Conservation (phyloP, 163 green algal genomes). For the Prototheca cutis region DNA sequence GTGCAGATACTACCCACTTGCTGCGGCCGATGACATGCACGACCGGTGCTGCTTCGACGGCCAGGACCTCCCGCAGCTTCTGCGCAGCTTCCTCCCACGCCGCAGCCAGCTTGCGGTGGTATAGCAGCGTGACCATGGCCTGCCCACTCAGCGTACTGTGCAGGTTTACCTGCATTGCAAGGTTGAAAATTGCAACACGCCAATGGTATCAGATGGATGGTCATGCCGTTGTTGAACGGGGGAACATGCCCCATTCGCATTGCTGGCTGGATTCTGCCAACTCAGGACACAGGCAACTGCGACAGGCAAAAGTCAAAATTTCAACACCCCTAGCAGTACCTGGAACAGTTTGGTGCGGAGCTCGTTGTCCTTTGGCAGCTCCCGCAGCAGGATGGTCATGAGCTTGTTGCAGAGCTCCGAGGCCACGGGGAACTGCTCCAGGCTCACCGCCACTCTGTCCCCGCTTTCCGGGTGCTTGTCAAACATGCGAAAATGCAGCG, state of each 20-base stretch:
- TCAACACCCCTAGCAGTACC: too few species aligned
- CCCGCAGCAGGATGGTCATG: slow-evolving; percentile 61
- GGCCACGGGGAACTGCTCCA: slow-evolving; percentile 28
- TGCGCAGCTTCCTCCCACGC: slow-evolving; percentile 44
- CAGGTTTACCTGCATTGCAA: slow-evolving; percentile 73
- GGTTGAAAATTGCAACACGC: too few species aligned
- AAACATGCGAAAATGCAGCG: slow-evolving; percentile 54
- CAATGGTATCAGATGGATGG: too few species aligned
- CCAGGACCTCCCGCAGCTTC: slow-evolving; percentile 28
- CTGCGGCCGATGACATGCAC: slow-evolving; percentile 34
- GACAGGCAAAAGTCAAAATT: too few species aligned
- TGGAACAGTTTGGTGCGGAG: slow-evolving; percentile 64
- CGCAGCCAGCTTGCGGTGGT: slow-evolving; percentile 76
- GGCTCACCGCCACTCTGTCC: slow-evolving; percentile 9
- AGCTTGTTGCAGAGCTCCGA: slow-evolving; percentile 62
- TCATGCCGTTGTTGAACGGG: too few species aligned
- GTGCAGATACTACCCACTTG: slow-evolving; percentile 2
- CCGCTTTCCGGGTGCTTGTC: slow-evolving; percentile 24
- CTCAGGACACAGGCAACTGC: too few species aligned
- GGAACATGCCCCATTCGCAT: too few species aligned
- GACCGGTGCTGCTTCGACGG: neutral
- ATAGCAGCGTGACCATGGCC: slow-evolving; percentile 79
- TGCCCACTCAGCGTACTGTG: slow-evolving; percentile 76
- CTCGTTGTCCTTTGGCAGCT: slow-evolving; percentile 19
- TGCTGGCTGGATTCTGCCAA: too few species aligned